These are phyloP conservation scores for Russula sp. DNA, from an alignment of 768 basidiomycete species.

Conservation along the genomic window DNA sequence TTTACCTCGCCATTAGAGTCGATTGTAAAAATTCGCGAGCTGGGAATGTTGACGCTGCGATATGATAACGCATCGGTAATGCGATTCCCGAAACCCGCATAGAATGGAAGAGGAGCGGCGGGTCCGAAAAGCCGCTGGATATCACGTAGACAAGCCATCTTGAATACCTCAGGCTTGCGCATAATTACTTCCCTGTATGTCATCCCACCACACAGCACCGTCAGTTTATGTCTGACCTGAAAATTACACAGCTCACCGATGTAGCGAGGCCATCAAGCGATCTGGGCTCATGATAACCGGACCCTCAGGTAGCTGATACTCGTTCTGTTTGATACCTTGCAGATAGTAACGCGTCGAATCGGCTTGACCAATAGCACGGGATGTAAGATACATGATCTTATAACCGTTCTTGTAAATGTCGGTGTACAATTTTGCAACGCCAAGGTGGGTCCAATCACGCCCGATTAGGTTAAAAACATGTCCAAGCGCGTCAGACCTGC, in stretches of 20 bases:
- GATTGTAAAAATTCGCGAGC: conserved; percentile 94
- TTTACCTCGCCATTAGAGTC: conserved; percentile 94
- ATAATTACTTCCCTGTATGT: conserved; percentile 87
- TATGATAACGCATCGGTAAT: conserved; percentile 99
- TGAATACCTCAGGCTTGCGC: conserved; percentile 99
- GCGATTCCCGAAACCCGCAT: conserved; percentile 96
- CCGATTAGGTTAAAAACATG: conserved; percentile 98
- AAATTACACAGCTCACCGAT: conserved; percentile 59
- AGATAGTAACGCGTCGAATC: conserved; percentile 95
- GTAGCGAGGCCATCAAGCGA: conserved; percentile 87
- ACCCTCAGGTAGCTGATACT: conserved; percentile 95
- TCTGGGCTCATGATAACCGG: conserved; percentile 99
- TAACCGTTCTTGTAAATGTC: conserved; percentile 95
- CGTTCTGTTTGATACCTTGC: conserved; percentile 90
- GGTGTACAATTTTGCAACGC: conserved; percentile 95
- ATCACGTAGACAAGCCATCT: conserved; percentile 97
- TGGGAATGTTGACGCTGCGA: conserved; percentile 90
- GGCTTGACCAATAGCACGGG: conserved; percentile 95
- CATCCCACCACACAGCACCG: not conserved
- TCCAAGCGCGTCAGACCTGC: conserved; percentile 90
- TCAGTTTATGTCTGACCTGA: conserved; percentile 1
- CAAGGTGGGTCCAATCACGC: conserved; percentile 96
- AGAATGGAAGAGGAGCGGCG: conserved; percentile 73
- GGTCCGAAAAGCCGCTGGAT: conserved; percentile 88
- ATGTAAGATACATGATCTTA: conserved; percentile 97